Evolutionary conservation across 371 early-diverging fungal species (phyloP), one percentile per base, ranked within the genome.

Genomic region (Fennellomyces sp.): DNA sequence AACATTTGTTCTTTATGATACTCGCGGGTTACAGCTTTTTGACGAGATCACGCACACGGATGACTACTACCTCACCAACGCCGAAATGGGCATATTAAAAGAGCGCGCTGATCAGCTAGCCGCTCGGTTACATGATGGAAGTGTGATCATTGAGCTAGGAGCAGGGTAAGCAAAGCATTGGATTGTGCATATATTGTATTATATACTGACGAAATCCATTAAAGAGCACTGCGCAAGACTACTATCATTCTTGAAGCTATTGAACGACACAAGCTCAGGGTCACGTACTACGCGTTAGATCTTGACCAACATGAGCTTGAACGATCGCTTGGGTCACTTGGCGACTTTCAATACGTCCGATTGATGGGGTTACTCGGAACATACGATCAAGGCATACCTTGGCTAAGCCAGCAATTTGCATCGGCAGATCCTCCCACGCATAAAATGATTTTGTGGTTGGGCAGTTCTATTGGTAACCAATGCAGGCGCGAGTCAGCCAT

Each of bases 251-350:
- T 95, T 6, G 75, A 90, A 13, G 88, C 91, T 1, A 83, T 95
- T 6, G 87, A 91, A 66, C 65, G 73, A 56, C 80, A 72, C 36
- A 76, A 79, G 45, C 77, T 78, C 27, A 81, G 80, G 23, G 80
- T 93, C 17, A 87, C 87, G 0, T 96, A 95, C 72, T 94, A 91
- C 66, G 95, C 97, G n/a, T 76, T 95, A n/a, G 97, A 96, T 64
- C 85, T 96, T 29, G 91, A 92, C 67, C 86, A 88, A 17, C 69
- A 82, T 19, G 92, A 94, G 31, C 75, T 96, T n/a, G 83, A 84
- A 30, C 81, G 85, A 39, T 84, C 86, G 1, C 58, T 89, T 6
- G 47, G 64, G 0, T 83, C 84, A 0, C 61, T 88, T 2, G 77
- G 78, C 3, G 63, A 60, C 1, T 77, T 70, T 29, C 28, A 56